Conservation (phyloP, 2,329 filamentous ascomycete genomes). For the Clarireedia monteithiana region DNA sequence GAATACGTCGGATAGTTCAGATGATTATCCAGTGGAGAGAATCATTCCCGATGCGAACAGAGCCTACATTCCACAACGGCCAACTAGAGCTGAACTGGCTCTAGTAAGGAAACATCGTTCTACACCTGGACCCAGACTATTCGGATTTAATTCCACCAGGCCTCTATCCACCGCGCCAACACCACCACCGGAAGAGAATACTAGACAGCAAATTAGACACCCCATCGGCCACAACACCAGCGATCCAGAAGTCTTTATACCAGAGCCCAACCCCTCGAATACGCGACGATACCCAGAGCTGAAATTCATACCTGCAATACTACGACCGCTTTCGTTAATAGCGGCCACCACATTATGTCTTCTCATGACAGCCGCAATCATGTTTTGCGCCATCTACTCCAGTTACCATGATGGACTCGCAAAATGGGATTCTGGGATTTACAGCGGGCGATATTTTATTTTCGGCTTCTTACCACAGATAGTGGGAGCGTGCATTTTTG, state of each 20-base stretch:
- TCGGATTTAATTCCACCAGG: slow-evolving; percentile 26
- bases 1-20: slow-evolving; percentile 35
- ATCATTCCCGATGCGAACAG: slow-evolving; percentile 39
- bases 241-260: slow-evolving; percentile 37
- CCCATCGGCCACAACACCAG: not conserved
- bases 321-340: slow-evolving; percentile 59
- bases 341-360: slow-evolving; percentile 53
- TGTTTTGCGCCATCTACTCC: slow-evolving; percentile 67
- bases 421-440: slow-evolving; percentile 57
- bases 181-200: not conserved
- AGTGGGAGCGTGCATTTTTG: slow-evolving; percentile 59
- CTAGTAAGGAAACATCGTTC: slow-evolving; percentile 31
- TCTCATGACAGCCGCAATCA: slow-evolving; percentile 63
- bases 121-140: slow-evolving; percentile 25
- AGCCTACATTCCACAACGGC: slow-evolving; percentile 17
- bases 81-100: slow-evolving; percentile 23
- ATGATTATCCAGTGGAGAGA: slow-evolving; percentile 41
- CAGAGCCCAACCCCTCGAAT: slow-evolving; percentile 37
- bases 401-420: slow-evolving; percentile 55
- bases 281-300: slow-evolving; percentile 44
- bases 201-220: not conserved
- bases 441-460: slow-evolving; percentile 71
- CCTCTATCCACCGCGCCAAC: slow-evolving; percentile 17
- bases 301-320: slow-evolving; percentile 61
- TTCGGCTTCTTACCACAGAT: slow-evolving; percentile 81